These are phyloP conservation scores for Didymosphaeria variabile DNA, from an alignment of 2,329 filamentous ascomycete genomes.

Conservation along the genomic window DNA sequence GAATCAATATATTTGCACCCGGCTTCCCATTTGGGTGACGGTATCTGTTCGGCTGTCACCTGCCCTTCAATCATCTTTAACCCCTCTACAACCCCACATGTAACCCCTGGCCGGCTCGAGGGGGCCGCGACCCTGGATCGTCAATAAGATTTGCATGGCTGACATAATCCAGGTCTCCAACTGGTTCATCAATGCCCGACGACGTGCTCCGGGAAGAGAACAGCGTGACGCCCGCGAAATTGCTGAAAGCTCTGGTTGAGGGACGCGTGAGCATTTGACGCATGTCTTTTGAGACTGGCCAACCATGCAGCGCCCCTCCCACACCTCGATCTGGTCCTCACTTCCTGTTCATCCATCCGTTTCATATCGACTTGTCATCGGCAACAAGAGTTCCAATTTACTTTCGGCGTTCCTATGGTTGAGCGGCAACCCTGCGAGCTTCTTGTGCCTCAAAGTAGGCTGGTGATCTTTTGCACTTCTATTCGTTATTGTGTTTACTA, in stretches of 20 bases:
- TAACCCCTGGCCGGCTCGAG: not conserved
- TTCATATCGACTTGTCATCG: not conserved
- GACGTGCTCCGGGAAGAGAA: constrained; percentile 57
- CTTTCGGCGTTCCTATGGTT: not conserved
- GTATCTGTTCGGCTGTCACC: constrained; percentile 50
- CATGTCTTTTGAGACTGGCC: not conserved
- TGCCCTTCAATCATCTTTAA: constrained; percentile 16
- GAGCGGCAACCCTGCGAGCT: not conserved
- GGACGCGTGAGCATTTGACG: not conserved
- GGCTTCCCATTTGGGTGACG: constrained; percentile 15
- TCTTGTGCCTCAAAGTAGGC: not conserved
- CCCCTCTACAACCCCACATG: not conserved
- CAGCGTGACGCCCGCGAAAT: constrained; percentile 36
- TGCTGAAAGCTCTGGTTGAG: constrained; percentile 24
- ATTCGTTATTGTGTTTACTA: constrained; percentile 8
- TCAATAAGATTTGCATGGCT: constrained; percentile 16
- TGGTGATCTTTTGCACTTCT: not conserved
- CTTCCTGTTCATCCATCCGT: not conserved
- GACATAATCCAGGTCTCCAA: constrained; percentile 67
- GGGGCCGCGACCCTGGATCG: not conserved
- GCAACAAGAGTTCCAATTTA: not conserved
- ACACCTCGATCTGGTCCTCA: too few relatives aligned
- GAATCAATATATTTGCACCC: constrained; percentile 51
- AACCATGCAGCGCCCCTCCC: not conserved
- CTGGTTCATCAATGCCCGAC: constrained; percentile 82